phyloP scores from a whole-genome alignment of 2,329 filamentous ascomycete genomes.

The Onygenales sp. region DNA sequence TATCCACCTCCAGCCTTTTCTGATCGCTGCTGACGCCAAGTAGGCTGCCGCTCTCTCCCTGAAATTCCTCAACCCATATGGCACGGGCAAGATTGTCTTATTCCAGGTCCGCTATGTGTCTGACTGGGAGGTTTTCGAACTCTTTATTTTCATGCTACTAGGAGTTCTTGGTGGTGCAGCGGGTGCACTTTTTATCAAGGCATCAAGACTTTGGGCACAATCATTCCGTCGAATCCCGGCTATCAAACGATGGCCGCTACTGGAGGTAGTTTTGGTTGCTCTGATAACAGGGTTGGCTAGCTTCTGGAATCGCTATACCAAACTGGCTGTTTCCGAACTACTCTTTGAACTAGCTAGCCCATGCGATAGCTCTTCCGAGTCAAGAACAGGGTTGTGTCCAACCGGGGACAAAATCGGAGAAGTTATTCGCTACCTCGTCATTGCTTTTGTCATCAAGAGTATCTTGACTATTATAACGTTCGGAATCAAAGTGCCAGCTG shows the following conservation, averaged over 20 bases:
- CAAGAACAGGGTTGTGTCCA: constrained; percentile 72
- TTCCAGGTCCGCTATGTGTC: constrained; percentile 86
- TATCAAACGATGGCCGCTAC: constrained; percentile 73
- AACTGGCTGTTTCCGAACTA: constrained; percentile 79
- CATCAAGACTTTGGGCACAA: constrained; percentile 78
- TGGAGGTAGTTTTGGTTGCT: constrained; percentile 84
- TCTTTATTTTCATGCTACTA: constrained; percentile 74
- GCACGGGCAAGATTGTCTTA: constrained; percentile 90
- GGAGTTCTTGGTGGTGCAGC: constrained; percentile 75
- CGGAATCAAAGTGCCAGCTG: constrained; percentile 90
- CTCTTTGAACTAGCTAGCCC: constrained; percentile 85
- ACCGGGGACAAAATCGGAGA: constrained; percentile 64
- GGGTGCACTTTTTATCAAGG: constrained; percentile 94
- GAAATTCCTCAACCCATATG: constrained; percentile 93
- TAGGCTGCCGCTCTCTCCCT: constrained; percentile 68
- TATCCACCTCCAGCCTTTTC: not conserved
- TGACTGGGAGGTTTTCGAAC: constrained; percentile 92
- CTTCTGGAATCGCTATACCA: constrained; percentile 91
- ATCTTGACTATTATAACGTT: constrained; percentile 84
- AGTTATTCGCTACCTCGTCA: constrained; percentile 60
- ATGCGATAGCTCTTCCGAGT: constrained; percentile 58
- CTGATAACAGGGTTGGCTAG: constrained; percentile 72
- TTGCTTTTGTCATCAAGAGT: constrained; percentile 83
- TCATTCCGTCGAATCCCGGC: constrained; percentile 70
- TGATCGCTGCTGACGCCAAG: not conserved